Conservation (phyloP, 495 filamentous ascomycete genomes). For the Penicillium arizonense region DNA sequence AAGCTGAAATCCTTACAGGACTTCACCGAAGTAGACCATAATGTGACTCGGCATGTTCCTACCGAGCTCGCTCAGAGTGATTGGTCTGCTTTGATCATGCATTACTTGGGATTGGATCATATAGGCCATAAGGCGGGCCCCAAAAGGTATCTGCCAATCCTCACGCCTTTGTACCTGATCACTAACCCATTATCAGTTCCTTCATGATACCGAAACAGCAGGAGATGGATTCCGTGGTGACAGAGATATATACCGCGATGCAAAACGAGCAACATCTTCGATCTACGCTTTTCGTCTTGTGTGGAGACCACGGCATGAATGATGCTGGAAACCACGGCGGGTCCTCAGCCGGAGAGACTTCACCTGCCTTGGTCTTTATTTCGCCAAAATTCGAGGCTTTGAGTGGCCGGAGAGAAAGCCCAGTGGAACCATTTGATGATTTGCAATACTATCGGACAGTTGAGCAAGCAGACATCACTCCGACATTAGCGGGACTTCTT, state of each 20-base stretch:
- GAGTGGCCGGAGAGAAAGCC: constrained; percentile 37
- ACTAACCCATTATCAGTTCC: constrained; percentile 49
- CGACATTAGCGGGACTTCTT: constrained; percentile 82
- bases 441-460: constrained; percentile 80
- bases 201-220: constrained; percentile 91
- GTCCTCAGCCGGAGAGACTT: constrained; percentile 89
- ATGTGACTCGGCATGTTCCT: constrained; percentile 89
- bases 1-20: constrained; percentile 59
- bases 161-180: background rate
- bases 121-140: constrained; percentile 97
- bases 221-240: constrained; percentile 89
- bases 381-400: constrained; percentile 76
- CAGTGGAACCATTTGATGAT: constrained; percentile 41
- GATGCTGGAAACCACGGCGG: constrained; percentile 97
- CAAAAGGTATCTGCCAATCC: constrained; percentile 54
- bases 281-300: constrained; percentile 80
- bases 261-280: constrained; percentile 64
- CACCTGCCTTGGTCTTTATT: constrained; percentile 85
- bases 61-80: constrained; percentile 71
- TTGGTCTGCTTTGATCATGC: constrained; percentile 91
- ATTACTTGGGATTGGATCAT: constrained; percentile 95
- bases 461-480: constrained; percentile 90
- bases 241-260: constrained; percentile 73
- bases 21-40: constrained; percentile 95
- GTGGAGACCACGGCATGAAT: constrained; percentile 98